Evolutionary conservation across 306 rosid species (phyloP), one percentile per base, ranked within the genome.

Genomic region (Vicia faba): DNA sequence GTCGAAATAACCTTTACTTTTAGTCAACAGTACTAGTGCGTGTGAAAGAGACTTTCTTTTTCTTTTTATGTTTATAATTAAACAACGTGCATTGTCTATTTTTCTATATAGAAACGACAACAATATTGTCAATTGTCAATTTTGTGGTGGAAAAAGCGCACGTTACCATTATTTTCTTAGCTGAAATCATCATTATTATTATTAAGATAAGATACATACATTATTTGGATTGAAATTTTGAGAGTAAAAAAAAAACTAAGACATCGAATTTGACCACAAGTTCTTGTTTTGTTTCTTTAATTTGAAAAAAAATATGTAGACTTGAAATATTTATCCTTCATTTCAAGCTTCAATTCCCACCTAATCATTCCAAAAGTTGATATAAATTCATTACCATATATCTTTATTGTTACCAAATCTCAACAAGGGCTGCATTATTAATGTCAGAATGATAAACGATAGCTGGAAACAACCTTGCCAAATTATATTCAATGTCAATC

Each of bases 401-500:
- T 20, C n/a, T n/a, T 45, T 45, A 16, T 4, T 6, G 45, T 46
- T 5, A 16, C 70, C 59, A 48, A 64, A 48, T 28, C 36, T 46
- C 5, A 66, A 31, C 41, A 11, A 31, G 46, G 43, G 56, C 57
- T 28, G 40, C 16, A 15, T 43, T 28, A 15, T 43, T 28, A 35
- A 10, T 43, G 33, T 50, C 31, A 5, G 16, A 13, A 35, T 11
- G 3, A 36, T 14, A 57, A 56, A 66, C 19, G 9, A 7, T 43
- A 9, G 56, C 19, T 39, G 41, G 41, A 66, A 61, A 61, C 64
- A 75, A 8, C 45, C 43, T 43, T 39, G 61, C 65, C 64, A 66
- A 13, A 43, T 61, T 63, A 64, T 69, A 71, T 61, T 60, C 60
- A 66, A 55, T 55, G 39, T 54, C 68, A 45, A 75, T 58, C 72